Base-by-base conservation (phyloP, 192 early-diverging fungal species). In the Coemansia reversa region DNA sequence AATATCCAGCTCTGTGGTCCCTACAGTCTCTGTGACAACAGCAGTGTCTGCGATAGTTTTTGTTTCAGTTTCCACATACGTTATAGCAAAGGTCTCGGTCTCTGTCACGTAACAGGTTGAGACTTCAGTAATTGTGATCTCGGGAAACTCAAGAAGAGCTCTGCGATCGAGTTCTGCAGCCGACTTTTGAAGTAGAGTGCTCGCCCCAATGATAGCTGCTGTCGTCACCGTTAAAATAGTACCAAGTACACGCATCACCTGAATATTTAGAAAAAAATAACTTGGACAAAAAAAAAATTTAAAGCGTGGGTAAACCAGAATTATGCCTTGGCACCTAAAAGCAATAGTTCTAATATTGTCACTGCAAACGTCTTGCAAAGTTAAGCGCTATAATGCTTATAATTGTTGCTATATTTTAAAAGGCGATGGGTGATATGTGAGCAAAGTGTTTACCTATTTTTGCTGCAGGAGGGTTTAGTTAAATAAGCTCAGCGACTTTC, bases 21-120 rank as follows among this genome's bases (percentile, higher is more conserved):
- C 51, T 19, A n/a, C 20, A 2, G 51, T 51, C 16, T 51, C 51
- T 49, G 48, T 49, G 2, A 49, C 48, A 7, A 18, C 51, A 19
- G 24, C 20, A 3, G 51, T 53, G 6, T 53, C 16, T 1, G 16
- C 23, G 9, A 25, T 8, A 4, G 51, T 58, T 2, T 11, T 4
- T 5, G 11, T 25, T 12, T 19, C 51, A 11, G 51, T 24, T 27
- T 14, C 51, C 24, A 56, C 14, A 2, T 33, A 20, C 29, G 57
- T 58, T 9, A 5, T 42, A 18, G 32, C 47, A 7, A 25, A 11
- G 57, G 35, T 58, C 20, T n/a, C 24, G 0, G 14, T 42, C 23
- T 42, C 58, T 7, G 58, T 60, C 19, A 11, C 39, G 28, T 22
- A 20, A 35, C 33, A 39, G 24, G 55, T 57, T 50, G 48, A 16